Conservation (phyloP, 805 yeast species). For the Myxozyma neotropica region DNA sequence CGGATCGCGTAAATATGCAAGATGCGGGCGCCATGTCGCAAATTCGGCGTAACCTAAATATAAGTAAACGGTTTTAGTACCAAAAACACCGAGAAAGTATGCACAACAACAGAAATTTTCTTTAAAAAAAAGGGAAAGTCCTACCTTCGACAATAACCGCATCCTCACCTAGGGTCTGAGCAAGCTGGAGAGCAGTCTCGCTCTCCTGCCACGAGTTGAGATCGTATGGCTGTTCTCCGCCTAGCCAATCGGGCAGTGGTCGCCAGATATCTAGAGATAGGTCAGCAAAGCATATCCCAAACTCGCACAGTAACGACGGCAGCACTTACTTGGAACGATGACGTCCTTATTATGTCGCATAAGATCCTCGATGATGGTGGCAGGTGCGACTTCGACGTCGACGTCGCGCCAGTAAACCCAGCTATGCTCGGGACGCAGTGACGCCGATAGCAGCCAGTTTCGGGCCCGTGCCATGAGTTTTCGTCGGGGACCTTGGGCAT, state of each 20-base stretch:
- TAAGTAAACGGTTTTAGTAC: neutral
- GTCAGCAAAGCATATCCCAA: neutral
- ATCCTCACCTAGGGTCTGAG: conserved; percentile 75
- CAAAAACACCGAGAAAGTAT: too few relatives aligned
- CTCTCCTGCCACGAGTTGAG: conserved; percentile 97
- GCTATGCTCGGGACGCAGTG: conserved; percentile 86
- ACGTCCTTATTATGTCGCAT: conserved; percentile 92
- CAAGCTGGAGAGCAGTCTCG: conserved; percentile 59
- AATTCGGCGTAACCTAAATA: conserved; percentile 92
- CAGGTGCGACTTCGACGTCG: conserved; percentile 89
- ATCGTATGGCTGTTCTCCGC: conserved; percentile 92
- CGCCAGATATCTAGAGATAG: conserved; percentile 74
- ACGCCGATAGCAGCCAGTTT: conserved; percentile 87
- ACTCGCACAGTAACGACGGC: neutral
- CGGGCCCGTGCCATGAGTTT: conserved; percentile 95
- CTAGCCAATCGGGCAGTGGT: conserved; percentile 90
- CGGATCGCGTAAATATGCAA: conserved; percentile 92
- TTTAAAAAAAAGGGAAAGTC: neutral
- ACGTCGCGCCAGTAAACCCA: conserved; percentile 98
- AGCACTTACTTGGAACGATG: conserved; percentile 79
- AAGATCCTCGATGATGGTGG: conserved; percentile 81
- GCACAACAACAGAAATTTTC: too few relatives aligned
- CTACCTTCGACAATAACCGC: conserved; percentile 93
- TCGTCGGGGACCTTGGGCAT: conserved; percentile 93
- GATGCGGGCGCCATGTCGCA: conserved; percentile 97